Percentiles rank a stretch among this genome's conserved stretches.
phyloP scores from a whole-genome alignment of 371 early-diverging fungal genomes.

The Blakeslea trispora region DNA sequence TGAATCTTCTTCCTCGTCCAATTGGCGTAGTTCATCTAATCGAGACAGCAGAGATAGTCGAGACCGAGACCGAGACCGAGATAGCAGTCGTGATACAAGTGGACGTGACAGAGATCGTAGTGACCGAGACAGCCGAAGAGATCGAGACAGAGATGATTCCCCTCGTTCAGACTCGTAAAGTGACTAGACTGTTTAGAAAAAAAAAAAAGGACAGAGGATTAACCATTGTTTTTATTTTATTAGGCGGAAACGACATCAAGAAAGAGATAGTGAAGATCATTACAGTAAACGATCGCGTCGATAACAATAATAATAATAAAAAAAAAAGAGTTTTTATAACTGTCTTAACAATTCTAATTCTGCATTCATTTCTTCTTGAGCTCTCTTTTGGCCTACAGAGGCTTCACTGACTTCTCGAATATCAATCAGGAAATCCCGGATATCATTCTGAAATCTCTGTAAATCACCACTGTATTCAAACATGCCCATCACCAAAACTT shows the following conservation, averaged over 20 bases:
- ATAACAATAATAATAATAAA: constrained; percentile 5
- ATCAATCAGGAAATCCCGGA: constrained; percentile 92
- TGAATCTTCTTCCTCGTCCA: background rate
- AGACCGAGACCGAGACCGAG: constrained; percentile 13
- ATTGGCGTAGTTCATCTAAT: constrained; percentile 2
- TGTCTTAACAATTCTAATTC: constrained; percentile 27
- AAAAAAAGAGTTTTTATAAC: constrained; percentile 3
- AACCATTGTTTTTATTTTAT: background rate
- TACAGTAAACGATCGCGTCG: constrained; percentile 25
- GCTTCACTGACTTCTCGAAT: constrained; percentile 32
- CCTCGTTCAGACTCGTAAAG: constrained; percentile 30
- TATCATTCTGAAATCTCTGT: constrained; percentile 79
- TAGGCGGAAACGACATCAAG: constrained; percentile 26
- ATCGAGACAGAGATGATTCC: constrained; percentile 19
- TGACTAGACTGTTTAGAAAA: background rate
- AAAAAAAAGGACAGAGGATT: background rate
- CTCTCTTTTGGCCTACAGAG: constrained; percentile 14
- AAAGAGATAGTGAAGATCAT: constrained; percentile 22
- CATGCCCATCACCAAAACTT: constrained; percentile 83
- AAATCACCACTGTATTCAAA: constrained; percentile 79
- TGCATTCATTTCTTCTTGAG: constrained; percentile 26
- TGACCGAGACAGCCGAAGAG: constrained; percentile 12
- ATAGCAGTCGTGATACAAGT: constrained; percentile 2
- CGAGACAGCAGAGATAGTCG: constrained; percentile 8
- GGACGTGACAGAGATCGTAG: background rate